These are phyloP conservation scores for Penicillium dipodomyicola DNA, from an alignment of 495 filamentous ascomycete genomes.

Conservation along the genomic window DNA sequence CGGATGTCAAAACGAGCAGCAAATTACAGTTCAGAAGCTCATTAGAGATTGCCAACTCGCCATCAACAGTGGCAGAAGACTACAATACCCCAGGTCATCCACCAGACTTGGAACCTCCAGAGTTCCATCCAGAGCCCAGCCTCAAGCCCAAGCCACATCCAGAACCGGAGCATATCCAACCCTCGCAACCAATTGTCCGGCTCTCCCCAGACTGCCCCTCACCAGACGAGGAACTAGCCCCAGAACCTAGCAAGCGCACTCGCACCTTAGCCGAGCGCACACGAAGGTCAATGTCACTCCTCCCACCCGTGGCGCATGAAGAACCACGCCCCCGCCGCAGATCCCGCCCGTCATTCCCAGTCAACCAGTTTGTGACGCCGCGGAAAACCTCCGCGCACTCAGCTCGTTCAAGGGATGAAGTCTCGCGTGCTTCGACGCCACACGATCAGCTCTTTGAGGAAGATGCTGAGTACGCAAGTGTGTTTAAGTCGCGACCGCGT, in stretches of 20 bases:
- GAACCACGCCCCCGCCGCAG: conserved; percentile 30
- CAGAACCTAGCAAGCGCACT: conserved; percentile 29
- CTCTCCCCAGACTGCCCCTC: conserved; percentile 18
- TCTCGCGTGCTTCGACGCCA: conserved; percentile 48
- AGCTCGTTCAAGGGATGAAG: conserved; percentile 7
- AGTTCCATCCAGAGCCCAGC: background rate
- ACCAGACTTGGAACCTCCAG: background rate
- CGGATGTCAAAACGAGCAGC: background rate
- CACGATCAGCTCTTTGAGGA: conserved; percentile 60
- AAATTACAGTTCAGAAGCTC: background rate
- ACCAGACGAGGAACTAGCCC: conserved; percentile 16
- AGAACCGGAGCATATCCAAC: conserved; percentile 6
- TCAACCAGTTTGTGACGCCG: conserved; percentile 62
- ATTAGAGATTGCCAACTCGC: background rate
- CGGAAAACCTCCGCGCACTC: conserved; percentile 28
- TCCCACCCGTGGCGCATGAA: conserved; percentile 37
- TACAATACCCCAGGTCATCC: background rate
- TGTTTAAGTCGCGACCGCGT: conserved; percentile 82
- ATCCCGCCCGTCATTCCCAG: conserved; percentile 54
- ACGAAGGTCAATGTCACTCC: conserved; percentile 72
- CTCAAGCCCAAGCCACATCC: conserved; percentile 7
- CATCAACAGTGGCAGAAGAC: background rate
- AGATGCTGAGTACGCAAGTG: conserved; percentile 75
- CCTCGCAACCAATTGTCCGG: conserved; percentile 19
- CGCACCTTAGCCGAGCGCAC: conserved; percentile 67